Conservation (phyloP, 1,284 basidiomycete genomes). For the Irpex lacteus region DNA sequence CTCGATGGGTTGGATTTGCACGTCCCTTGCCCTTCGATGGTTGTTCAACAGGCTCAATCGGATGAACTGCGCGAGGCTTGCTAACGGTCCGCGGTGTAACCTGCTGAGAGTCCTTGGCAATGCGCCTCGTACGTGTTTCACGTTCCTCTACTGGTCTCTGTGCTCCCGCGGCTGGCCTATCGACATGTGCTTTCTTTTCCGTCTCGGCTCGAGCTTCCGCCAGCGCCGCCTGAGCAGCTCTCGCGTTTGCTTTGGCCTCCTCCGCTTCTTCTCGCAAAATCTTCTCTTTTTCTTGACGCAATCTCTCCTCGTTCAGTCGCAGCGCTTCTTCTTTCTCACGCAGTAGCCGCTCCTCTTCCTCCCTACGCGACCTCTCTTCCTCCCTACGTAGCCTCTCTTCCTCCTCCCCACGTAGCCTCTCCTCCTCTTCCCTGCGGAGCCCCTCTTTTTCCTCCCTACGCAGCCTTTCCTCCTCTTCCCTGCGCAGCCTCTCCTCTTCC, state of each 20-base stretch:
- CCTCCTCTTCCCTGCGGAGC: background rate
- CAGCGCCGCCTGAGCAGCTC: slow-evolving; percentile 12
- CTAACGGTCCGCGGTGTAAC: background rate
- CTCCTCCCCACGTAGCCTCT: slow-evolving; percentile 1
- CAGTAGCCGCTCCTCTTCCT: background rate
- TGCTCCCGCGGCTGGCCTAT: slow-evolving; percentile 30
- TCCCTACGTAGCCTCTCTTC: slow-evolving; percentile 16
- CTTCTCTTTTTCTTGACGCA: slow-evolving; percentile 25
- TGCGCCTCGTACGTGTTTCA: background rate
- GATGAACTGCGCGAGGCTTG: background rate
- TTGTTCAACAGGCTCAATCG: background rate
- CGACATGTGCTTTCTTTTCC: slow-evolving; percentile 30
- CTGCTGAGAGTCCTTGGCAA: background rate
- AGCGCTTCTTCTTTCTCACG: background rate
- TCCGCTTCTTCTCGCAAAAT: slow-evolving; percentile 16
- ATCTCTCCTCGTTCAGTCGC: slow-evolving; percentile 12
- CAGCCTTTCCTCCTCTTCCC: background rate
- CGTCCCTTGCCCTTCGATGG: background rate
- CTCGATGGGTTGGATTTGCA: background rate
- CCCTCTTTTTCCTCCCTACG: background rate
- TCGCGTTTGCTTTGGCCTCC: slow-evolving; percentile 14
- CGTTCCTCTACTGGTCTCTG: background rate
- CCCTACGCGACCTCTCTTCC: slow-evolving; percentile 17
- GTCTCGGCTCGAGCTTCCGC: slow-evolving; percentile 18
- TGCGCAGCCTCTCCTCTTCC: background rate